A percentile compares a stretch with the other conserved stretches of the same genome.
Evolutionary conservation across 2,329 filamentous ascomycete species (phyloP).

Genomic region (Canariomyces notabilis): DNA sequence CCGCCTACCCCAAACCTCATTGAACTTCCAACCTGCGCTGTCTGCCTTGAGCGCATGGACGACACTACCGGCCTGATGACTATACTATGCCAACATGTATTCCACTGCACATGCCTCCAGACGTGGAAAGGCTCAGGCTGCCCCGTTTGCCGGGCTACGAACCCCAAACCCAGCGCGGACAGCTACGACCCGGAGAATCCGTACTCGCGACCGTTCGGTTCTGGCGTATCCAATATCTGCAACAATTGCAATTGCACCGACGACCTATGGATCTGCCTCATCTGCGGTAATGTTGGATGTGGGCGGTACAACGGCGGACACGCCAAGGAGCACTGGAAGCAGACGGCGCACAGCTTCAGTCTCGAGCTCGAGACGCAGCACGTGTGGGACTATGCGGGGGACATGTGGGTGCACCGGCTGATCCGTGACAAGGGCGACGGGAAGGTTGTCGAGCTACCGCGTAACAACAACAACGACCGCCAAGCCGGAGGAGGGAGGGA

Average conservation of each 20-base stretch:
- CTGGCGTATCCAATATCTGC: conserved; percentile 64
- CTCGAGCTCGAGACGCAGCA: conserved; percentile 91
- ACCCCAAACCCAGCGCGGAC: conserved; percentile 34
- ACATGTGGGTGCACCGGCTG: conserved; percentile 91
- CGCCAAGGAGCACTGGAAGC: conserved; percentile 88
- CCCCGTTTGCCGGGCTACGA: conserved; percentile 88
- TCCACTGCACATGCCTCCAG: conserved; percentile 92
- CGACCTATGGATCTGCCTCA: conserved; percentile 92
- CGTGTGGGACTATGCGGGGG: conserved; percentile 96
- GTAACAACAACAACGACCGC: conserved; percentile 28
- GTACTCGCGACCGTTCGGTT: conserved; percentile 52
- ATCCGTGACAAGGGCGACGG: conserved; percentile 92
- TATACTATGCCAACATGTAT: conserved; percentile 95
- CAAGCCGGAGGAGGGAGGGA: conserved; percentile 3
- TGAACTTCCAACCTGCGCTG: conserved; percentile 91
- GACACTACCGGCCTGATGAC: conserved; percentile 93
- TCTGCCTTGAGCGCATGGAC: conserved; percentile 97
- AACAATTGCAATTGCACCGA: conserved; percentile 71
- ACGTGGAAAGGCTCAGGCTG: conserved; percentile 95
- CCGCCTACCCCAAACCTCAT: conserved; percentile 74
- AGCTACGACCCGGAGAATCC: conserved; percentile 45
- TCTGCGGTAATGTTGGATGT: conserved; percentile 89
- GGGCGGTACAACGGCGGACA: conserved; percentile 92
- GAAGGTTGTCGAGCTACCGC: conserved; percentile 84
- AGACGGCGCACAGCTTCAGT: conserved; percentile 83